A percentile compares a stretch with the other conserved stretches of the same genome.
These are phyloP conservation scores for Biscogniauxia mediterranea DNA, from an alignment of 2,329 filamentous ascomycete species.

Conservation along the genomic window DNA sequence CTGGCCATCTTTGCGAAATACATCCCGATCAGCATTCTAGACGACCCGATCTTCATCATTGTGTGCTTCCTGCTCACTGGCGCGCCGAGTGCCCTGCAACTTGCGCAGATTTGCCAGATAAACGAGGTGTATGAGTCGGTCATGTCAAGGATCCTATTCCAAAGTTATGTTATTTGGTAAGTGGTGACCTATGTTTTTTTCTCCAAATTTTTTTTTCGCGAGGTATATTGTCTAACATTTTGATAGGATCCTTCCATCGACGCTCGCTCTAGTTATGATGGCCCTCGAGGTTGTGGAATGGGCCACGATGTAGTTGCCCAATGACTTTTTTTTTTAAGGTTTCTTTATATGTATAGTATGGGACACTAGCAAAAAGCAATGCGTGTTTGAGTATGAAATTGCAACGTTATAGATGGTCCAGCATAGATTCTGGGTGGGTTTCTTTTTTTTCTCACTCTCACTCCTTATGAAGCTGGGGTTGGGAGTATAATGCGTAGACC, in stretches of 20 bases:
- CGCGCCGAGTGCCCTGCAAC: constrained; percentile 86
- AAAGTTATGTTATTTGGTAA: constrained; percentile 94
- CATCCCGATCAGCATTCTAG: constrained; percentile 87
- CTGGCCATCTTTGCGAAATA: constrained; percentile 86
- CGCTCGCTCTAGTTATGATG: constrained; percentile 83
- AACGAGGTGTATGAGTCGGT: constrained; percentile 94
- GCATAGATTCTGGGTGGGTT: neutral
- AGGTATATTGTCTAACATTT: constrained; percentile 25
- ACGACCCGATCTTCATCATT: constrained; percentile 96
- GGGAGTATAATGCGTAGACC: neutral
- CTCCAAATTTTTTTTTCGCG: neutral
- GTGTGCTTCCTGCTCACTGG: constrained; percentile 96
- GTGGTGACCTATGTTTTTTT: constrained; percentile 32
- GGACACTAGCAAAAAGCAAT: neutral
- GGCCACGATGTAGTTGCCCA: constrained; percentile 46
- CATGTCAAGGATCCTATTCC: constrained; percentile 90
- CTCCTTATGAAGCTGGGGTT: neutral
- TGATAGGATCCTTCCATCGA: constrained; percentile 84
- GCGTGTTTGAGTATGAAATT: neutral
- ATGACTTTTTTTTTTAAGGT: constrained; percentile 1
- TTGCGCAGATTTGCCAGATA: constrained; percentile 98
- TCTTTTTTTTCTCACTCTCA: neutral
- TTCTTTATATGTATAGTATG: constrained; percentile 16
- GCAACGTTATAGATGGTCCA: neutral
- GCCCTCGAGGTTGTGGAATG: constrained; percentile 92